Evolutionary conservation across 1,284 basidiomycete genomes (phyloP).

Genomic region (Heliocybe sulcata): DNA sequence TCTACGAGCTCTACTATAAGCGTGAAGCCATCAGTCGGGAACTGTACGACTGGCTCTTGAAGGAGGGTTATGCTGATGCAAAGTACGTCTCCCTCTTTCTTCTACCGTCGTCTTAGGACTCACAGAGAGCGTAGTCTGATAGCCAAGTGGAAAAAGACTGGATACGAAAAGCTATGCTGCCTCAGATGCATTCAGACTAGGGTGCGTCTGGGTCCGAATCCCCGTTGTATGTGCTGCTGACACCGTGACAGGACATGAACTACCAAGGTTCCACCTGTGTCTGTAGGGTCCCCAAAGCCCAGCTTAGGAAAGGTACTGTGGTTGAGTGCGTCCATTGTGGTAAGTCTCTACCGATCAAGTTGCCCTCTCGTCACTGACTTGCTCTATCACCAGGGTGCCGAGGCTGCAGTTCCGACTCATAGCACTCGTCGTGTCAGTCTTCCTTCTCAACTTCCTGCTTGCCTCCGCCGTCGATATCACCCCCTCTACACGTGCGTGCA

Average conservation of each 20-base stretch:
- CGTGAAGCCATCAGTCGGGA: slow-evolving; percentile 92
- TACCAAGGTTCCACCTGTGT: slow-evolving; percentile 99
- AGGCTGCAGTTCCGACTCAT: slow-evolving; percentile 82
- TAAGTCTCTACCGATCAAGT: slow-evolving; percentile 33
- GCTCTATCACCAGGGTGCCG: slow-evolving; percentile 51
- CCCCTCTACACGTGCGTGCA: neutral
- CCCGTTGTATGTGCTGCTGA: slow-evolving; percentile 8
- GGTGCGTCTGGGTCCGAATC: slow-evolving; percentile 33
- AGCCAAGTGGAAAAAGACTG: slow-evolving; percentile 99
- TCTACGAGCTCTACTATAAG: slow-evolving; percentile 99
- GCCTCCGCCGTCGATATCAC: neutral
- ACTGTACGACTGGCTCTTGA: slow-evolving; percentile 97
- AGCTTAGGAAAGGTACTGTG: slow-evolving; percentile 86
- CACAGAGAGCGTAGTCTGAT: slow-evolving; percentile 60
- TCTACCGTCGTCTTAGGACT: slow-evolving; percentile 7
- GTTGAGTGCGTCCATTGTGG: slow-evolving; percentile 98
- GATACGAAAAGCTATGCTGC: slow-evolving; percentile 98
- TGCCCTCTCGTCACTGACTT: slow-evolving; percentile 5
- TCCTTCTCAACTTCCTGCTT: neutral
- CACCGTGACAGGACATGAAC: slow-evolving; percentile 82
- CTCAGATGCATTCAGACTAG: slow-evolving; percentile 94
- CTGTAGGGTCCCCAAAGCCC: slow-evolving; percentile 94
- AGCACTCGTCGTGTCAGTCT: neutral
- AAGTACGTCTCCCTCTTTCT: slow-evolving; percentile 52
- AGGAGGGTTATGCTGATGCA: slow-evolving; percentile 95